A percentile compares a stretch with the other conserved stretches of the same genome.
Evolutionary conservation across 257 asterid genomes (phyloP).

Genomic region (Gentiana macrophylla): DNA sequence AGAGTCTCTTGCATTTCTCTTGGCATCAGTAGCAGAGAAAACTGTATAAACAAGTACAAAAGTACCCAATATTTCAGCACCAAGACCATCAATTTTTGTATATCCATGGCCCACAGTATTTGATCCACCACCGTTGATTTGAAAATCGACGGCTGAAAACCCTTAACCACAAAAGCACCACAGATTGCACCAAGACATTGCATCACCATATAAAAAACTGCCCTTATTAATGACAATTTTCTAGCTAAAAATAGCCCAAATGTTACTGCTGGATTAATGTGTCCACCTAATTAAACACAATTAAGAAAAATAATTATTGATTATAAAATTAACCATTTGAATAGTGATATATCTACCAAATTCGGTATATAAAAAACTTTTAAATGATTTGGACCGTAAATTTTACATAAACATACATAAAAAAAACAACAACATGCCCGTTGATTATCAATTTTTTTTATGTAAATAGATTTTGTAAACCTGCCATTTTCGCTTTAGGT

Average conservation of each 20-base stretch:
- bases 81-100: conserved; percentile 69
- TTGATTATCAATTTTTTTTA: no score
- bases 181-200: conserved; percentile 78
- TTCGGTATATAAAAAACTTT: no score
- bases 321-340: no score
- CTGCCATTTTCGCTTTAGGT: no score
- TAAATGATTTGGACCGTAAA: no score
- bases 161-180: conserved; percentile 78
- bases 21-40: conserved; percentile 84
- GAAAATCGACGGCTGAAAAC: conserved; percentile 47
- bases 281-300: conserved; percentile 46
- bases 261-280: conserved; percentile 80
- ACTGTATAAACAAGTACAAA: conserved; percentile 75
- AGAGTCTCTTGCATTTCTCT: conserved; percentile 79
- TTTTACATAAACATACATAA: no score
- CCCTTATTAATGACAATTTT: conserved; percentile 56
- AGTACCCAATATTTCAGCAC: conserved; percentile 76
- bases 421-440: no score
- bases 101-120: conserved; percentile 52
- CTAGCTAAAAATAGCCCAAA: conserved; percentile 74
- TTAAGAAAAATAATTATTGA: background rate
- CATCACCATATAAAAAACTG: conserved; percentile 67
- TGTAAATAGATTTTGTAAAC: no score
- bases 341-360: no score
- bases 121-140: conserved; percentile 52